Evolutionary conservation across 2,329 filamentous ascomycete species (phyloP).

Genomic region (Xylariaceae sp.): DNA sequence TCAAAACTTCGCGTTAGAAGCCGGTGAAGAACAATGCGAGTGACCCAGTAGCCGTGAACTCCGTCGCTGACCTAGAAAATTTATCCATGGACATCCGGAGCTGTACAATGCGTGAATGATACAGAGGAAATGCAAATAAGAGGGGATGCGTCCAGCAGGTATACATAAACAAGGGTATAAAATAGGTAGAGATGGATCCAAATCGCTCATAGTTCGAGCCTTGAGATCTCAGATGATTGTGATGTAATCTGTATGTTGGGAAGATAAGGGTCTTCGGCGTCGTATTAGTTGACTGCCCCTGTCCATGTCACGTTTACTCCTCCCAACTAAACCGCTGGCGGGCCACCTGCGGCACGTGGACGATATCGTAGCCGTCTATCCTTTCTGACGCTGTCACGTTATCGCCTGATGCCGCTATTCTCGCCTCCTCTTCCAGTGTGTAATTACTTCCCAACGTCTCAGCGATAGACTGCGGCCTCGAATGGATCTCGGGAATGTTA

Average conservation of each 20-base stretch:
- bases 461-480: constrained; percentile 28
- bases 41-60: constrained; percentile 21
- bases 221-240: not conserved
- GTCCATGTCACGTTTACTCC: constrained; percentile 19
- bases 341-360: constrained; percentile 33
- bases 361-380: constrained; percentile 30
- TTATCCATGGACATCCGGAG: constrained; percentile 10
- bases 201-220: not conserved
- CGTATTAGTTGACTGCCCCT: not conserved
- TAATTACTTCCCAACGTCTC: constrained; percentile 54
- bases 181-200: constrained; percentile 4
- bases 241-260: not conserved
- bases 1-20: not conserved
- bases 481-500: constrained; percentile 25
- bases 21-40: constrained; percentile 5
- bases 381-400: constrained; percentile 20
- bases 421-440: constrained; percentile 49
- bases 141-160: constrained; percentile 16
- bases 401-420: constrained; percentile 16
- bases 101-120: constrained; percentile 11
- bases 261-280: not conserved
- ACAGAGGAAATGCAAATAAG: constrained; percentile 1
- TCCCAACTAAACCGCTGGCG: constrained; percentile 34
- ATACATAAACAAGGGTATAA: constrained; percentile 11
- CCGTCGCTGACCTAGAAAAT: constrained; percentile 24